These are phyloP conservation scores for Xylaria sp. DNA, from an alignment of 2,329 filamentous ascomycete species.

Conservation along the genomic window DNA sequence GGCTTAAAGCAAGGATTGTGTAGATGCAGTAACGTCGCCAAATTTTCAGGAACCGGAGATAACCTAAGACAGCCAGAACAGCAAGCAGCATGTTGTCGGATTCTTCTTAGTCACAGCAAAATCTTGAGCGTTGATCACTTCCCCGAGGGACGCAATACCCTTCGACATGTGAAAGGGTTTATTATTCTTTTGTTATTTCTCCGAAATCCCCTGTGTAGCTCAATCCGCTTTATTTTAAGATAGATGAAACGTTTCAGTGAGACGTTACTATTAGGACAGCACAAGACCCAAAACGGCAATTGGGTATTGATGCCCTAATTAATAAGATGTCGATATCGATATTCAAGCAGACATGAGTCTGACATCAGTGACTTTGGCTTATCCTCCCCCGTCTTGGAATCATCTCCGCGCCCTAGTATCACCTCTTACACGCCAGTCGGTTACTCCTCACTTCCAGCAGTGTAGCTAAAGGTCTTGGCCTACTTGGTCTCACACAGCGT, in stretches of 20 bases:
- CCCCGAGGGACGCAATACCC: neutral
- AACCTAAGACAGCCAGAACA: neutral
- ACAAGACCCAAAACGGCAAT: too few species aligned
- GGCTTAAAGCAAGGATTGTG: neutral
- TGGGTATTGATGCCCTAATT: too few species aligned
- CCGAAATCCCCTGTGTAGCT: neutral
- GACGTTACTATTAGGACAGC: neutral
- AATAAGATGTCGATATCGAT: neutral
- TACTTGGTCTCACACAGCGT: neutral
- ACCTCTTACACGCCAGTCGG: neutral
- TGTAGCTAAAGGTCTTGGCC: neutral
- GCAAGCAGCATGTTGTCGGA: neutral
- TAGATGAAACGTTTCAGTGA: slow-evolving; percentile 20
- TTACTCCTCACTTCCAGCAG: neutral
- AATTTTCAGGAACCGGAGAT: neutral
- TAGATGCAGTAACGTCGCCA: neutral
- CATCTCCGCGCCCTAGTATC: neutral
- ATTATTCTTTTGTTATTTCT: neutral
- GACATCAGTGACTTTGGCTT: neutral
- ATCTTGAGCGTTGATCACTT: slow-evolving; percentile 10
- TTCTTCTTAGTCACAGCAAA: slow-evolving; percentile 3
- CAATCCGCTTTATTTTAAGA: neutral
- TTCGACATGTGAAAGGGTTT: slow-evolving; percentile 7
- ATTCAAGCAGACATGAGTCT: neutral
- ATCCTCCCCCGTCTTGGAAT: neutral